phyloP scores from a whole-genome alignment of 768 basidiomycete species.

The Russula dissimulans region DNA sequence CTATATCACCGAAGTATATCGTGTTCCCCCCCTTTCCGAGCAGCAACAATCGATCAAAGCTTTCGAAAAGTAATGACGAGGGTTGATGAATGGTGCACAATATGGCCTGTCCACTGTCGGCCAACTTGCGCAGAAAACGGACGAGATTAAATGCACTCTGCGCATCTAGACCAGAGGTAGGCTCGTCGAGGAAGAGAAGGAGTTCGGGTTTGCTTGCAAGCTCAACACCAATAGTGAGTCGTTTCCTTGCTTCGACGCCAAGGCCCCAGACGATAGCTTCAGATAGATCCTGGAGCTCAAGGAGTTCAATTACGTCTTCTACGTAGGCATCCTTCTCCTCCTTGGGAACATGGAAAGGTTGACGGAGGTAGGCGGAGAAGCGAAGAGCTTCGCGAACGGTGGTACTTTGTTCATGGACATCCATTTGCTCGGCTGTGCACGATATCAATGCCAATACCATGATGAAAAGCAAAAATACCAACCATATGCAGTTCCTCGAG shows the following conservation, averaged over 20 bases:
- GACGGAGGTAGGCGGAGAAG: constrained; percentile 80
- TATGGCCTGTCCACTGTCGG: constrained; percentile 81
- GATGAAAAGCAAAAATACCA: constrained; percentile 19
- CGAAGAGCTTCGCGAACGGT: constrained; percentile 81
- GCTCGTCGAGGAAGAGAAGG: constrained; percentile 53
- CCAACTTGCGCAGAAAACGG: constrained; percentile 76
- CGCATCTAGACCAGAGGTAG: constrained; percentile 51
- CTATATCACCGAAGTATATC: constrained; percentile 89
- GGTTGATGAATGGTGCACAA: constrained; percentile 89
- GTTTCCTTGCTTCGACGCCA: constrained; percentile 68
- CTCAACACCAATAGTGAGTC: constrained; percentile 87
- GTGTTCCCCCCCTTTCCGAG: constrained; percentile 82
- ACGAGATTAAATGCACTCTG: constrained; percentile 79
- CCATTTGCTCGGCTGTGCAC: constrained; percentile 53
- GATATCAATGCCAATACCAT: constrained; percentile 19
- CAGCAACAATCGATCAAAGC: constrained; percentile 66
- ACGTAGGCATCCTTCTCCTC: constrained; percentile 76
- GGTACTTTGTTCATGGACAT: constrained; percentile 74
- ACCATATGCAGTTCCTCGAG: constrained; percentile 63
- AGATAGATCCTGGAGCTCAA: constrained; percentile 77
- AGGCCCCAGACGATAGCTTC: constrained; percentile 74
- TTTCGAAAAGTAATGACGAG: constrained; percentile 77
- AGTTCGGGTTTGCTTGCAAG: constrained; percentile 81
- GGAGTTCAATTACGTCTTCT: constrained; percentile 74
- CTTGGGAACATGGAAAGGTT: constrained; percentile 55